These are phyloP conservation scores for Pleurotus eryngii DNA, from an alignment of 768 basidiomycete genomes.

Conservation along the genomic window DNA sequence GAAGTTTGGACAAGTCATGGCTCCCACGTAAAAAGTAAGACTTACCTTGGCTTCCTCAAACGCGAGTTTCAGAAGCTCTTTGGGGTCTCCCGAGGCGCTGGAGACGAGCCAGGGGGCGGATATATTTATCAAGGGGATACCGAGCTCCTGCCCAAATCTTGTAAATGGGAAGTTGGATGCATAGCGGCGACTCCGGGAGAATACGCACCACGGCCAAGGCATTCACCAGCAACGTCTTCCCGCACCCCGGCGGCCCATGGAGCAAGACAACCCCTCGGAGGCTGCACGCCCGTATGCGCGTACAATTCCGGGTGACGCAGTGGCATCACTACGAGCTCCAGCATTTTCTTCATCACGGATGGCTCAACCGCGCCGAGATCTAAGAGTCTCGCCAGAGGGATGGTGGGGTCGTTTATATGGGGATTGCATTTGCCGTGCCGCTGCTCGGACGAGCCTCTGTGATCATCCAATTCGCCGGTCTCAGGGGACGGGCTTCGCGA, in stretches of 20 bases:
- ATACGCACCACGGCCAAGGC: slow-evolving; percentile 86
- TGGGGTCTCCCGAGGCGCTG: slow-evolving; percentile 98
- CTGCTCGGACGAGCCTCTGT: too few species aligned
- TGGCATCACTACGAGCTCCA: slow-evolving; percentile 94
- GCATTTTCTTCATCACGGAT: slow-evolving; percentile 82
- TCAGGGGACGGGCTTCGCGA: too few species aligned
- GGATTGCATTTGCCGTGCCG: too few species aligned
- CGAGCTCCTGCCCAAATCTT: slow-evolving; percentile 66
- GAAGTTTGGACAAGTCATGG: not conserved
- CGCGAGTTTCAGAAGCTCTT: slow-evolving; percentile 92
- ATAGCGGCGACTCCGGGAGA: not conserved
- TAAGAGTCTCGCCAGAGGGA: slow-evolving; percentile 73
- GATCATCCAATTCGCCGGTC: too few species aligned
- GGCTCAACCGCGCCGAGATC: slow-evolving; percentile 89
- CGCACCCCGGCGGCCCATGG: slow-evolving; percentile 96
- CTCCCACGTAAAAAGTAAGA: not conserved
- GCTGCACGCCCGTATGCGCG: slow-evolving; percentile 86
- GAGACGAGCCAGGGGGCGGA: slow-evolving; percentile 96
- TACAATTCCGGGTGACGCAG: slow-evolving; percentile 95
- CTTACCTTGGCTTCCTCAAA: slow-evolving; percentile 95
- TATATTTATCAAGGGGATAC: slow-evolving; percentile 88
- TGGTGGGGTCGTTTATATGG: slow-evolving; percentile 55
- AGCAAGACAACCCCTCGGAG: slow-evolving; percentile 87
- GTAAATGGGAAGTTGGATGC: not conserved
- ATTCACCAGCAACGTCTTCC: slow-evolving; percentile 91